phyloP scores from a whole-genome alignment of 306 rosid genomes.

The Castanopsis chinensis region DNA sequence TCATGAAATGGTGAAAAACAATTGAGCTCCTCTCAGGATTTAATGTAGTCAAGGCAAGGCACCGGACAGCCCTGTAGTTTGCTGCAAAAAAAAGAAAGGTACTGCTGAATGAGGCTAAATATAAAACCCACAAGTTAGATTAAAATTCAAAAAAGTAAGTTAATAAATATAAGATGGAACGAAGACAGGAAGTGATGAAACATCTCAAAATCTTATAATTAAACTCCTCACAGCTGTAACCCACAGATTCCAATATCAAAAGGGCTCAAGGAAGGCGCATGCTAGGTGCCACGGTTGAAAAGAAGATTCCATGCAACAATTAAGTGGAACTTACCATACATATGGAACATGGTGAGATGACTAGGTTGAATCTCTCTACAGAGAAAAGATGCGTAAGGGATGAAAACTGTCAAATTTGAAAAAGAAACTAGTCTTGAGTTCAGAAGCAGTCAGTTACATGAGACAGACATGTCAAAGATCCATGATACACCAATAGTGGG shows the following conservation, averaged over 20 bases:
- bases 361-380: background rate
- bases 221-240: background rate
- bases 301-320: background rate
- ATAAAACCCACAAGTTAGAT: too few species aligned
- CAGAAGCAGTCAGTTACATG: background rate
- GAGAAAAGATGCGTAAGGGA: background rate
- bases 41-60: too few species aligned
- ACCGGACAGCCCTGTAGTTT: too few species aligned
- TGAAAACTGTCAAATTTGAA: background rate
- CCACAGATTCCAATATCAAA: too few species aligned
- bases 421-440: conserved; percentile 7
- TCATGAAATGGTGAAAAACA: too few species aligned
- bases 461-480: conserved; percentile 3
- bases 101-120: too few species aligned
- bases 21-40: too few species aligned
- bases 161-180: background rate
- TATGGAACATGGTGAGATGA: conserved; percentile 59
- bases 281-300: too few species aligned
- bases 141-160: too few species aligned
- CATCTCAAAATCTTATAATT: background rate
- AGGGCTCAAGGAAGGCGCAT: too few species aligned
- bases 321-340: conserved; percentile 60
- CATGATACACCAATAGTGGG: background rate
- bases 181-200: background rate
- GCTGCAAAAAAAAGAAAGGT: too few species aligned